Conservation (phyloP, 345 rosid species). For the Cardamine occulta region DNA sequence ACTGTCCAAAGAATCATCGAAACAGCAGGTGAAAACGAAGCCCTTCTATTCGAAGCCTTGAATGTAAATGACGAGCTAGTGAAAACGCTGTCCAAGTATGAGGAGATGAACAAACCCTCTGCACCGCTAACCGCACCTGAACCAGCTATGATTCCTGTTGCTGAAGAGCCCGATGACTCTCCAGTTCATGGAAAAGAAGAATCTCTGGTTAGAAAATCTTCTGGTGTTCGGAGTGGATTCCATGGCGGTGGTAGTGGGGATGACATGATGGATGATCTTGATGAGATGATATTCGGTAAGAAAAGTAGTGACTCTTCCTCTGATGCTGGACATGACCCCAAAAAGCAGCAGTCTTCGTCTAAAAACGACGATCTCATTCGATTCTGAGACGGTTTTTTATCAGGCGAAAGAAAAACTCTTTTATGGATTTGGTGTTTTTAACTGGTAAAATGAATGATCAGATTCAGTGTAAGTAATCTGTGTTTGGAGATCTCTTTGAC, state of each 20-base stretch:
- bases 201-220: slow-evolving; percentile 74
- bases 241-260: slow-evolving; percentile 64
- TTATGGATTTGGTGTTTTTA: slow-evolving; percentile 34
- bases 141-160: slow-evolving; percentile 93
- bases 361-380: slow-evolving; percentile 83
- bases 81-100: slow-evolving; percentile 75
- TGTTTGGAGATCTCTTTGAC: slow-evolving; percentile 34
- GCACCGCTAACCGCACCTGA: slow-evolving; percentile 54
- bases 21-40: slow-evolving; percentile 86
- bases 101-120: slow-evolving; percentile 69
- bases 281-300: slow-evolving; percentile 98
- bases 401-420: background rate
- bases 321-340: slow-evolving; percentile 48
- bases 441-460: slow-evolving; percentile 21
- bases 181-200: slow-evolving; percentile 60
- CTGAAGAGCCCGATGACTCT: slow-evolving; percentile 83
- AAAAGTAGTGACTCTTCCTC: slow-evolving; percentile 59
- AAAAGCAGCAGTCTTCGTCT: slow-evolving; percentile 64
- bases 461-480: slow-evolving; percentile 38
- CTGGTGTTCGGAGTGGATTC: slow-evolving; percentile 58
- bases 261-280: slow-evolving; percentile 98
- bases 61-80: slow-evolving; percentile 93
- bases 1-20: slow-evolving; percentile 87
- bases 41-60: slow-evolving; percentile 91
- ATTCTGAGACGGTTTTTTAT: slow-evolving; percentile 52